Conservation (phyloP, 129 eudicot genomes). For the Escallonia herrerae region DNA sequence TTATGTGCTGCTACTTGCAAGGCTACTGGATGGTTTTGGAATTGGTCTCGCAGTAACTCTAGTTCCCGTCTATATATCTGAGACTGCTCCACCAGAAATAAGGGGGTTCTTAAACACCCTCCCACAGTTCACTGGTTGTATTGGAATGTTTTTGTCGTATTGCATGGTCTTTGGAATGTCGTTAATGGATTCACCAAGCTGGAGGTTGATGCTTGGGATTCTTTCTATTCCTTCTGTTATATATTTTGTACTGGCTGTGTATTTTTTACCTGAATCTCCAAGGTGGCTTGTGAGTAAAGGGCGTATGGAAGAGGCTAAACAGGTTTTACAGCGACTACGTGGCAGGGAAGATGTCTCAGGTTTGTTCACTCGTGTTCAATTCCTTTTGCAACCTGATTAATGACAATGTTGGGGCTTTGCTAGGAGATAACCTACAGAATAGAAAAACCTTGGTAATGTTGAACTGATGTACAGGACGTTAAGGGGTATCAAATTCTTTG, state of each 20-base stretch:
- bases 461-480: too few species aligned
- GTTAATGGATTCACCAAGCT: conserved; percentile 49
- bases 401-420: too few species aligned
- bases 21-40: conserved; percentile 95
- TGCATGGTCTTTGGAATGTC: conserved; percentile 94
- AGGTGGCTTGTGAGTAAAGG: conserved; percentile 99
- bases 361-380: conserved; percentile 12
- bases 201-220: conserved; percentile 96
- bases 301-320: conserved; percentile 74
- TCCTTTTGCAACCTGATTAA: too few species aligned
- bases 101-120: conserved; percentile 82
- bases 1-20: conserved; percentile 65
- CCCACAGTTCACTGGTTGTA: conserved; percentile 89
- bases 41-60: conserved; percentile 93
- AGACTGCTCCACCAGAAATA: conserved; percentile 95
- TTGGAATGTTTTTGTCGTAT: conserved; percentile 87
- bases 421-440: too few species aligned
- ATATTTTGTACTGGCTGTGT: conserved; percentile 51
- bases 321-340: conserved; percentile 63
- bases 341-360: conserved; percentile 97
- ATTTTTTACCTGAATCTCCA: conserved; percentile 92
- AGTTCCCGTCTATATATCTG: conserved; percentile 89
- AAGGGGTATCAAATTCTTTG: too few species aligned
- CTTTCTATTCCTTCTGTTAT: conserved; percentile 72
- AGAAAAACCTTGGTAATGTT: too few species aligned